phyloP scores from a whole-genome alignment of 139 green algal genomes.

The Closterium sp. region DNA sequence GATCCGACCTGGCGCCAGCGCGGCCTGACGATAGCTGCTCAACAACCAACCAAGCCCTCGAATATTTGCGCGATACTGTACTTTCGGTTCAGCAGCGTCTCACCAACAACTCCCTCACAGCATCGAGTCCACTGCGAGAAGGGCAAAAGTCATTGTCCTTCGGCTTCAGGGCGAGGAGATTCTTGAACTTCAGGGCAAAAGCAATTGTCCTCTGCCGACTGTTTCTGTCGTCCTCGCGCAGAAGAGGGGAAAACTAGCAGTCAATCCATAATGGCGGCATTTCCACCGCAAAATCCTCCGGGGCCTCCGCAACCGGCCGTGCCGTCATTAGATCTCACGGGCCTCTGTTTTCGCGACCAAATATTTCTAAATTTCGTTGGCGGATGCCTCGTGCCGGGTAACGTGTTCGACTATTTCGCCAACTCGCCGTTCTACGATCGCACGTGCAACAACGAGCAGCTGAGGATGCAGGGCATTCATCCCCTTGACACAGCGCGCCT shows the following conservation, averaged over 20 bases:
- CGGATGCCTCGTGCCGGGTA: conserved; percentile 54
- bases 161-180: too few species aligned
- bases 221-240: not conserved
- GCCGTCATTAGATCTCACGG: conserved; percentile 25
- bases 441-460: conserved; percentile 70
- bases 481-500: conserved; percentile 23
- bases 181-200: too few species aligned
- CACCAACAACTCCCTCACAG: too few species aligned
- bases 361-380: conserved; percentile 41
- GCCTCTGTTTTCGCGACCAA: conserved; percentile 38
- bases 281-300: not conserved
- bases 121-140: too few species aligned
- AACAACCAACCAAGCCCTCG: too few species aligned
- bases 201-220: not conserved
- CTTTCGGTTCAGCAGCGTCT: too few species aligned
- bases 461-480: conserved; percentile 53
- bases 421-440: conserved; percentile 79
- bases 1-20: too few species aligned
- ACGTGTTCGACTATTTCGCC: conserved; percentile 80
- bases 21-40: too few species aligned
- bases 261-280: not conserved
- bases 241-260: not conserved
- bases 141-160: too few species aligned
- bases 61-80: too few species aligned
- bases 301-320: not conserved